phyloP scores from a whole-genome alignment of 345 rosid genomes.

The Lepidium sativum region DNA sequence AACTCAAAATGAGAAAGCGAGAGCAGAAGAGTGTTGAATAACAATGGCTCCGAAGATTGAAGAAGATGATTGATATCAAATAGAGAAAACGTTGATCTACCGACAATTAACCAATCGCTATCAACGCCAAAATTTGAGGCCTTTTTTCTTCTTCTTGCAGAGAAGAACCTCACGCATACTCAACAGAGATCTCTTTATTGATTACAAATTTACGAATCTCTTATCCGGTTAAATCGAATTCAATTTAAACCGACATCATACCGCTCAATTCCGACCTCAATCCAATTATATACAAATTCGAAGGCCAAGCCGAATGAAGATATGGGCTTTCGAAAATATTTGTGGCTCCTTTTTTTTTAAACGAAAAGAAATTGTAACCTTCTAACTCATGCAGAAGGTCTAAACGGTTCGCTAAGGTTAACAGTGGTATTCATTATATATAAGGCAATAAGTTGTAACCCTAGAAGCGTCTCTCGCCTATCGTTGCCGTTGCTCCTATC shows the following conservation, averaged over 20 bases:
- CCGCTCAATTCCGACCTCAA: neutral
- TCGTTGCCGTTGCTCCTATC: neutral
- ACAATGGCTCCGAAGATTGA: neutral
- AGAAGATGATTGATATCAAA: neutral
- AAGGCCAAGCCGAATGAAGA: too few relatives aligned
- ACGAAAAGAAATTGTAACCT: neutral
- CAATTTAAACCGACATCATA: neutral
- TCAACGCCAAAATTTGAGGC: constrained; percentile 16
- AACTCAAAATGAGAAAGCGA: neutral
- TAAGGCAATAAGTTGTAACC: neutral
- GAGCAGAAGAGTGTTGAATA: too few relatives aligned
- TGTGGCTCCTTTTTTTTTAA: neutral
- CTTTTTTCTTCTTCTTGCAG: neutral
- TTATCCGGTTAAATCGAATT: too few relatives aligned
- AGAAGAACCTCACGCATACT: constrained; percentile 14
- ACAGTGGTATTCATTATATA: neutral
- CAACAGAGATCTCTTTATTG: neutral
- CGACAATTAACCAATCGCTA: constrained; percentile 22
- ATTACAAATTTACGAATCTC: too few relatives aligned
- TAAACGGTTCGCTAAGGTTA: neutral
- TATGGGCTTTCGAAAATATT: too few relatives aligned
- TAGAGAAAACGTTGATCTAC: constrained; percentile 1
- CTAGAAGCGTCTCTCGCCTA: constrained; percentile 9
- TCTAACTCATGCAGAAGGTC: neutral
- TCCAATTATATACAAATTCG: too few relatives aligned